Percentiles rank a stretch among this genome's conserved stretches.
These are phyloP conservation scores for Yamadazyma spencermartinsiae DNA, from an alignment of 1,139 yeast species.

Conservation along the genomic window DNA sequence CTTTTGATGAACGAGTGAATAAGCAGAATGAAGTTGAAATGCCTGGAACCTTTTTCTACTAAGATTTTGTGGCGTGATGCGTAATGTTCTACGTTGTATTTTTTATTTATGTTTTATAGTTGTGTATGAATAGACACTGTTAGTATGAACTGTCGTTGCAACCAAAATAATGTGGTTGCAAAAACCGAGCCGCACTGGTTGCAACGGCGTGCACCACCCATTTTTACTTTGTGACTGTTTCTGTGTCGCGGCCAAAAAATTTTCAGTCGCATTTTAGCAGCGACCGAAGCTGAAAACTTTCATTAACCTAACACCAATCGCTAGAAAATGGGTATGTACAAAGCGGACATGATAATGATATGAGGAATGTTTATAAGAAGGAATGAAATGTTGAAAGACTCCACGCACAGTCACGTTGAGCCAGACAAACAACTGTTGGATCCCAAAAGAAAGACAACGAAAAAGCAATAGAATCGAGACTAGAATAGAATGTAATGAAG, in stretches of 20 bases:
- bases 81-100: conserved; percentile 2
- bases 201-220: too few relatives aligned
- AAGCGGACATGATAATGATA: not conserved
- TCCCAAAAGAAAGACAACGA: too few relatives aligned
- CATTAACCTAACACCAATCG: conserved; percentile 14
- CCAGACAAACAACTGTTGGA: not conserved
- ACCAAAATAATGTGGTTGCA: not conserved
- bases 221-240: too few relatives aligned
- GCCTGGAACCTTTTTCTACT: conserved; percentile 19
- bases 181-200: too few relatives aligned
- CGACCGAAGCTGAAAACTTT: conserved; percentile 9
- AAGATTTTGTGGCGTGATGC: not conserved
- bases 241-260: conserved; percentile 16
- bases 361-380: not conserved
- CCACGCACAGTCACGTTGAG: not conserved
- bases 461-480: too few relatives aligned
- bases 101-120: not conserved
- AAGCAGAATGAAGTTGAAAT: conserved; percentile 12
- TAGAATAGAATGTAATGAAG: too few relatives aligned
- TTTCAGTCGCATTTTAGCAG: conserved; percentile 11
- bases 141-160: too few relatives aligned
- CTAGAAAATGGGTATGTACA: conserved; percentile 21
- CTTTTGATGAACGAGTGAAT: conserved; percentile 12
- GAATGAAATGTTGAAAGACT: not conserved
- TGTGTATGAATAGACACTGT: too few relatives aligned